Evolutionary conservation across 2,329 filamentous ascomycete species (phyloP).

Genomic region (Clonostachys solani): DNA sequence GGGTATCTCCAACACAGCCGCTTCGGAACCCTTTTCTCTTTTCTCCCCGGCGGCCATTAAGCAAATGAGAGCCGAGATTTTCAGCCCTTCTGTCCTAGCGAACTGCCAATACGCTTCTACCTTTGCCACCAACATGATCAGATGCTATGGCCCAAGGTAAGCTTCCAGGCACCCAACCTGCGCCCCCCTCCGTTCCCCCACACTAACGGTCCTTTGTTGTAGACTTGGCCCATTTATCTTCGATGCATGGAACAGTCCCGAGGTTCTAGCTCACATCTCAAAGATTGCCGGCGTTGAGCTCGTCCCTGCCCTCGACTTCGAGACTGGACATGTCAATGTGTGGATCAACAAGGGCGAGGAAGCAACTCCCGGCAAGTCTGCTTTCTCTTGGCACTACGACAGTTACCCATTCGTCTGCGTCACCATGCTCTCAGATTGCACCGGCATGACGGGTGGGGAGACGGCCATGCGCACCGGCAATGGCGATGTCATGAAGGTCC

Average conservation of each 20-base stretch:
- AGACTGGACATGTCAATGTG: conserved; percentile 51
- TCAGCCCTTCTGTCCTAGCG: conserved; percentile 49
- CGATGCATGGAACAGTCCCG: conserved; percentile 35
- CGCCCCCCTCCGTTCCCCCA: too few relatives aligned
- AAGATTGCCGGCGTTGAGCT: conserved; percentile 50
- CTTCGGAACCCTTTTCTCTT: conserved; percentile 61
- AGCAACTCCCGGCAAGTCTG: conserved; percentile 32
- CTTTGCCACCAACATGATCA: conserved; percentile 50
- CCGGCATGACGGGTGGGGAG: conserved; percentile 60
- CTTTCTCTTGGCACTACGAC: conserved; percentile 61
- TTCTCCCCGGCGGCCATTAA: conserved; percentile 58
- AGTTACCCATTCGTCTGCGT: conserved; percentile 66
- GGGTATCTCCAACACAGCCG: conserved; percentile 58
- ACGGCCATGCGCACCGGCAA: conserved; percentile 51
- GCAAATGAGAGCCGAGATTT: conserved; percentile 59
- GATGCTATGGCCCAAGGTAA: conserved; percentile 21
- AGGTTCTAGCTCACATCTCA: conserved; percentile 41
- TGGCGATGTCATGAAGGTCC: conserved; percentile 51
- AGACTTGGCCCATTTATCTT: conserved; percentile 63
- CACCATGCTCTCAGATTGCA: conserved; percentile 62
- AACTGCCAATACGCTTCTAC: conserved; percentile 47
- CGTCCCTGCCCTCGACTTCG: conserved; percentile 46
- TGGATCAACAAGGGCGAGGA: conserved; percentile 29
- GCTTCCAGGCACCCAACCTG: too few relatives aligned
- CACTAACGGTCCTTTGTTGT: too few relatives aligned